Percentiles rank a stretch among this genome's conserved stretches.
Conservation (phyloP, 441 rosid genomes). For the Brassica balearica region DNA sequence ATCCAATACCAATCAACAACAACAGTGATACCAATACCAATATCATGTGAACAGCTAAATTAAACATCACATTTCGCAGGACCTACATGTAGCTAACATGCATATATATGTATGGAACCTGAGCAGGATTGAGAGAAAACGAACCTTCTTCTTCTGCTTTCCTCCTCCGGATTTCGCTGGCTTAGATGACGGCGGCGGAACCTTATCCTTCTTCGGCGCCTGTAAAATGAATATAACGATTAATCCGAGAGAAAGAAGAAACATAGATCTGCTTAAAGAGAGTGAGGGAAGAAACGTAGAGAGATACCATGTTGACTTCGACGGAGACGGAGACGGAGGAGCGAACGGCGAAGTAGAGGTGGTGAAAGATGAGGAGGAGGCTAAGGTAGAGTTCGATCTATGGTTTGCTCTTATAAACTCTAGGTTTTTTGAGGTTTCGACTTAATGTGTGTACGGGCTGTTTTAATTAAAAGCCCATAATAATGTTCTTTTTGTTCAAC, state of each 20-base stretch:
- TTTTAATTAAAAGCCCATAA: background rate
- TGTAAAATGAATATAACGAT: slow-evolving; percentile 13
- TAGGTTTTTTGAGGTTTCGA: slow-evolving; percentile 13
- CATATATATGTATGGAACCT: background rate
- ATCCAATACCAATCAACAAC: background rate
- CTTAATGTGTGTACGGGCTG: background rate
- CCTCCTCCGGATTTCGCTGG: slow-evolving; percentile 68
- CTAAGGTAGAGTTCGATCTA: background rate
- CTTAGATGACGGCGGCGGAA: slow-evolving; percentile 61
- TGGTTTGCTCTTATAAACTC: slow-evolving; percentile 16
- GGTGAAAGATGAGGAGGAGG: background rate
- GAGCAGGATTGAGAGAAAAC: background rate
- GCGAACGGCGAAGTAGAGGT: background rate
- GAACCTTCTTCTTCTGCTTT: slow-evolving; percentile 65
- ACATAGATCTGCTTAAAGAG: background rate
- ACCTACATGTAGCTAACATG: background rate
- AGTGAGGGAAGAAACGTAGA: background rate
- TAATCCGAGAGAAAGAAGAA: background rate
- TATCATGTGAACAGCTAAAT: background rate
- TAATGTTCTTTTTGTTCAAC: background rate
- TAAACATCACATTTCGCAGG: background rate
- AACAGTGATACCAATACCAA: background rate
- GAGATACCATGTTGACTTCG: slow-evolving; percentile 11
- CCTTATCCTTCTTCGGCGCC: slow-evolving; percentile 69
- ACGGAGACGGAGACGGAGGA: slow-evolving; percentile 27